Base-by-base conservation (phyloP, 106 monocot genomes). In the Platanthera zijinensis region DNA sequence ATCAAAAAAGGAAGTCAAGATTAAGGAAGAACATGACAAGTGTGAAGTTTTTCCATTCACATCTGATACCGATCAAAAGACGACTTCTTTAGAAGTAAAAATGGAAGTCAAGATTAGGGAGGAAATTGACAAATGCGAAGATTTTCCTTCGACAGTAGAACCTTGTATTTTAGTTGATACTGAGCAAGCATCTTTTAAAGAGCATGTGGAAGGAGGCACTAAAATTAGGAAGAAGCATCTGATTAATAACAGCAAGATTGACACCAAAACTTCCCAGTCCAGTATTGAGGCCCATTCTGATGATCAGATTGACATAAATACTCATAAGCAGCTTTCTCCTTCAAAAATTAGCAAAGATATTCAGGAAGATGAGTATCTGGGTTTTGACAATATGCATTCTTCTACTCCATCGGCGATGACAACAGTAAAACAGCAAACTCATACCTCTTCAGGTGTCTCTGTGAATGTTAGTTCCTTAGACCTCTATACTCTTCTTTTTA, bases 121-220 rank as follows among this genome's bases (percentile, higher is more conserved):
- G 76, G 73, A 52, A 73, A 52, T 12, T 39, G 13, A 3, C 22
- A 28, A 49, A 21, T 62, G 52, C 61, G 78, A 74, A 51, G 57
- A 70, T 6, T 15, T 48, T 70, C 17, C 70, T 15, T 48, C 8
- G 48, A 48, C 52, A 56, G 50, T 56, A 48, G 25, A 48, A 19
- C 66, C 64, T 80, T 28, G 18, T 48, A 15, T 73, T 72, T 77
- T 71, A 54, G 5, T 30, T 21, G 22, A 46, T 80, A 47, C 52
- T 77, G 53, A 67, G 19, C 73, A 80, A 19, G 4, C 48, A 13
- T 69, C 61, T 5, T 19, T 50, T 28, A 25, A 77, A 75, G 69
- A 81, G 56, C 22, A 50, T 62, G 50, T 25, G 19, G 69, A 45
- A 10, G n/a, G 14, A 51, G 22, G 46, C 6, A 57, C 12, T 39